Conservation (phyloP, 208 protist species). For the Leishmania aethiopica region DNA sequence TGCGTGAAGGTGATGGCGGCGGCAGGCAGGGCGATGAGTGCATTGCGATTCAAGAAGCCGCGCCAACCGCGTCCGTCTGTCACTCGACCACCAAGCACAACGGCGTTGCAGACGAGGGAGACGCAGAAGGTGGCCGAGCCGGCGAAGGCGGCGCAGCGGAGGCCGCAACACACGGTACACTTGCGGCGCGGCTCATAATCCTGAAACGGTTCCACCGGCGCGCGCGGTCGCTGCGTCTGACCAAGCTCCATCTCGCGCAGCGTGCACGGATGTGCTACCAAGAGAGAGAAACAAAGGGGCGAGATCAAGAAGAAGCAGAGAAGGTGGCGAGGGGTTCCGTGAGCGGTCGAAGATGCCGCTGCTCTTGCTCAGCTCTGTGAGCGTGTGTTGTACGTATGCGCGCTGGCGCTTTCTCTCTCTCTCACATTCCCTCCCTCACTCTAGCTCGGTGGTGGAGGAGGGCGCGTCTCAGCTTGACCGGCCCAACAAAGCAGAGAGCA, state of each 20-base stretch:
- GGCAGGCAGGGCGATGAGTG: slow-evolving; percentile 67
- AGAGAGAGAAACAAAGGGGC: slow-evolving; percentile 5
- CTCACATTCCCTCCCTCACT: neutral
- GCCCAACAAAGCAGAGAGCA: neutral
- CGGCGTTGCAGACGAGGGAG: slow-evolving; percentile 66
- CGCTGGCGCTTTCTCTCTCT: neutral
- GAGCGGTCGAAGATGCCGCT: neutral
- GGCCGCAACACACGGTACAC: slow-evolving; percentile 78
- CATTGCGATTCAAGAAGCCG: slow-evolving; percentile 69
- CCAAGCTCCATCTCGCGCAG: slow-evolving; percentile 63
- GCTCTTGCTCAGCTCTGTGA: neutral
- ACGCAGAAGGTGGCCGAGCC: slow-evolving; percentile 47
- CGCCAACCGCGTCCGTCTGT: slow-evolving; percentile 51
- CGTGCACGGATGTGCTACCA: neutral
- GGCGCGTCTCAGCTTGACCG: neutral
- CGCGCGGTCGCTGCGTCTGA: slow-evolving; percentile 57
- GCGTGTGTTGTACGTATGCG: neutral
- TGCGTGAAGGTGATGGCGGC: slow-evolving; percentile 82
- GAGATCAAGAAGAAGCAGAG: neutral
- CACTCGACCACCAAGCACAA: slow-evolving; percentile 47
- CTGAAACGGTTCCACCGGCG: slow-evolving; percentile 45
- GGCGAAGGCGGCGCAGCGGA: slow-evolving; percentile 44
- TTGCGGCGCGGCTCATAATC: slow-evolving; percentile 67
- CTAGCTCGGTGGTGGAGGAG: neutral
- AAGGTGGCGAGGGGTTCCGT: neutral